Conservation (phyloP, 2,329 filamentous ascomycete genomes). For the Sclerotinia subarctica region DNA sequence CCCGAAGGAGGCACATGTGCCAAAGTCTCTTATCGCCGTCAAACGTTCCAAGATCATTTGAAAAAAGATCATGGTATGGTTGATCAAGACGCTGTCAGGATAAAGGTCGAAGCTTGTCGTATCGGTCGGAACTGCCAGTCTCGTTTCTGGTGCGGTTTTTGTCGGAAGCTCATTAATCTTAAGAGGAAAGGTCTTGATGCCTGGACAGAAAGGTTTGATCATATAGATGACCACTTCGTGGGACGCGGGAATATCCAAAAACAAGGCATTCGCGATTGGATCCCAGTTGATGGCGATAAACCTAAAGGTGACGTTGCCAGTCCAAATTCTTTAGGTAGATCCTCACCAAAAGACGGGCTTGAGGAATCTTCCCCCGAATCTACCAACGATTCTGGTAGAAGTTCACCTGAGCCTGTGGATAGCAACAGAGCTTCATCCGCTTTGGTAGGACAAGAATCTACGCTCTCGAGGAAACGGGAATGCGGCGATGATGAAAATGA, state of each 20-base stretch:
- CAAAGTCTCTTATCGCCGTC: conserved; percentile 55
- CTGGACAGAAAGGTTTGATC: conserved; percentile 62
- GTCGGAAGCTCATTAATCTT: conserved; percentile 51
- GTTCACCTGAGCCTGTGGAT: conserved; percentile 17
- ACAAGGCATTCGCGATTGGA: conserved; percentile 56
- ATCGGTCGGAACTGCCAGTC: conserved; percentile 63
- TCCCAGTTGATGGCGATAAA: conserved; percentile 32
- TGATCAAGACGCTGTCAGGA: conserved; percentile 36
- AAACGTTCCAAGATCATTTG: conserved; percentile 62
- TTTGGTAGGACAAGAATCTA: conserved; percentile 14
- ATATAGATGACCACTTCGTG: conserved; percentile 72
- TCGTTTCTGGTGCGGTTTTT: conserved; percentile 89
- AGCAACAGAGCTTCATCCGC: conserved; percentile 20
- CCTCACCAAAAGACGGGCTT: background rate
- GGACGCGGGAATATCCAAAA: conserved; percentile 45
- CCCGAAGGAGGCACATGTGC: conserved; percentile 47
- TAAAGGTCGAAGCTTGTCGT: conserved; percentile 51
- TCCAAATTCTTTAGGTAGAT: conserved; percentile 6
- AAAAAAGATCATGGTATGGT: conserved; percentile 38
- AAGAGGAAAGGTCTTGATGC: conserved; percentile 50
- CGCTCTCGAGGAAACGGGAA: conserved; percentile 20
- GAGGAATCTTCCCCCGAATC: conserved; percentile 12
- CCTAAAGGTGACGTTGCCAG: conserved; percentile 24
- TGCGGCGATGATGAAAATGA: conserved; percentile 16
- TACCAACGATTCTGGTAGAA: conserved; percentile 8